phyloP scores from a whole-genome alignment of 208 protist genomes.

The Acanthamoeba triangularis region DNA sequence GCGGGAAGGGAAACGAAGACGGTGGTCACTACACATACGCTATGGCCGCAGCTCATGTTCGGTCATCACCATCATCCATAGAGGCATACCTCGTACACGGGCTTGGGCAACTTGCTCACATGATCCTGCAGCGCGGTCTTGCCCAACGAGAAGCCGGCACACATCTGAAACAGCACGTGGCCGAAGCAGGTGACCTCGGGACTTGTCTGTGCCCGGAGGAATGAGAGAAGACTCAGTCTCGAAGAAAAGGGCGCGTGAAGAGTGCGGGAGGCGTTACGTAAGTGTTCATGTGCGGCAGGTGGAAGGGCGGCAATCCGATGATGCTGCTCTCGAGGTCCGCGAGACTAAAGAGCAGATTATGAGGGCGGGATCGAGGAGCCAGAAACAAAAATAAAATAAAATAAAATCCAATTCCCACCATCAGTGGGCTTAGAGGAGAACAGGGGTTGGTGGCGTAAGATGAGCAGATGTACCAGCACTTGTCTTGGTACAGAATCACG shows the following conservation, averaged over 20 bases:
- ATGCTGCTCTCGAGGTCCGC: constrained; percentile 53
- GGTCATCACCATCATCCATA: not conserved
- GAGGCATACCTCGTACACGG: not conserved
- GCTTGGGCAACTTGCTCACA: constrained; percentile 22
- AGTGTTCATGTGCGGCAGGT: constrained; percentile 31
- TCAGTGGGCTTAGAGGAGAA: not conserved
- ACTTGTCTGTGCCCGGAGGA: not conserved
- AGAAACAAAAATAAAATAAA: not conserved
- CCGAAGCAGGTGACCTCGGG: constrained; percentile 69
- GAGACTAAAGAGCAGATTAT: not conserved
- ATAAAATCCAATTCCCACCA: not conserved
- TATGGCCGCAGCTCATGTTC: not conserved
- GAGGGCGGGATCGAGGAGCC: not conserved
- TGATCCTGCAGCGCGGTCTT: not conserved
- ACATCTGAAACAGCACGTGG: constrained; percentile 65
- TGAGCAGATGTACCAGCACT: constrained; percentile 21
- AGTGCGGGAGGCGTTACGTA: not conserved
- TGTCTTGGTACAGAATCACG: constrained; percentile 40
- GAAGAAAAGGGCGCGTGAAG: too few species aligned
- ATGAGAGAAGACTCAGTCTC: not conserved
- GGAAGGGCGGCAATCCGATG: not conserved
- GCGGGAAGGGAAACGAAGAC: not conserved
- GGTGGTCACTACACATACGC: not conserved
- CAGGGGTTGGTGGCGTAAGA: not conserved
- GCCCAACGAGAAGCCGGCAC: constrained; percentile 3